A percentile compares a stretch with the other conserved stretches of the same genome.
These are phyloP conservation scores for Ambrosia artemisiifolia DNA, from an alignment of 129 eudicot genomes.

Conservation along the genomic window DNA sequence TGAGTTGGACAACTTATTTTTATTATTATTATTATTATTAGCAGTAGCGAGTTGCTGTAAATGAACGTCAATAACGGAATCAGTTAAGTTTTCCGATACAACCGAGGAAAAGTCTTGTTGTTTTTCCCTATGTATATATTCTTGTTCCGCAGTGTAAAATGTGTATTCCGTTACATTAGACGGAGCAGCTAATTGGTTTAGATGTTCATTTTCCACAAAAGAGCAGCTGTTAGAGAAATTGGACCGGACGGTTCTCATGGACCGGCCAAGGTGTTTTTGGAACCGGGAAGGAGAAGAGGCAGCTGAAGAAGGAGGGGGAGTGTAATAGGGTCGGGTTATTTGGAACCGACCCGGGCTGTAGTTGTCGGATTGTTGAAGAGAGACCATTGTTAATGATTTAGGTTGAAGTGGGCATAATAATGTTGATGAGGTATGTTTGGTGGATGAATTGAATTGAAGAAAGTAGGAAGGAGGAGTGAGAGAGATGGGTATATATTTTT, in stretches of 20 bases:
- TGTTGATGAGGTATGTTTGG: not conserved
- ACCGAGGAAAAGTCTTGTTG: not conserved
- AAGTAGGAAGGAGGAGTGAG: slow-evolving; percentile 20
- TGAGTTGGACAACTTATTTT: slow-evolving; percentile 21
- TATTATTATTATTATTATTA: slow-evolving; percentile 1
- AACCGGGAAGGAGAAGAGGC: slow-evolving; percentile 45
- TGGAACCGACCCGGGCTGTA: slow-evolving; percentile 46
- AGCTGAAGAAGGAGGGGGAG: slow-evolving; percentile 62
- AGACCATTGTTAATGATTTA: slow-evolving; percentile 46
- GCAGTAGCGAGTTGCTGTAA: slow-evolving; percentile 62
- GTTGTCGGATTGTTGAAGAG: slow-evolving; percentile 48
- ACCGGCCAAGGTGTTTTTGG: slow-evolving; percentile 63
- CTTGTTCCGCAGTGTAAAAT: not conserved
- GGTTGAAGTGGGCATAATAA: not conserved
- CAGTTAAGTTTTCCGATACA: slow-evolving; percentile 59
- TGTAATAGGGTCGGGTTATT: slow-evolving; percentile 54
- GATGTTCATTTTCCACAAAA: no score
- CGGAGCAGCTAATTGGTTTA: no score
- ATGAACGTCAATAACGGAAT: slow-evolving; percentile 71
- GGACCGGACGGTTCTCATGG: slow-evolving; percentile 89
- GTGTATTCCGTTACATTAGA: slow-evolving; percentile 24
- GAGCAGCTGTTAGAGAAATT: slow-evolving; percentile 22
- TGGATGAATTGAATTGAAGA: not conserved
- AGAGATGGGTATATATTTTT: slow-evolving; percentile 1
- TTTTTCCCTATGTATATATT: no score